Conservation (phyloP, 495 filamentous ascomycete species). For the Sordaria brevicollis region DNA sequence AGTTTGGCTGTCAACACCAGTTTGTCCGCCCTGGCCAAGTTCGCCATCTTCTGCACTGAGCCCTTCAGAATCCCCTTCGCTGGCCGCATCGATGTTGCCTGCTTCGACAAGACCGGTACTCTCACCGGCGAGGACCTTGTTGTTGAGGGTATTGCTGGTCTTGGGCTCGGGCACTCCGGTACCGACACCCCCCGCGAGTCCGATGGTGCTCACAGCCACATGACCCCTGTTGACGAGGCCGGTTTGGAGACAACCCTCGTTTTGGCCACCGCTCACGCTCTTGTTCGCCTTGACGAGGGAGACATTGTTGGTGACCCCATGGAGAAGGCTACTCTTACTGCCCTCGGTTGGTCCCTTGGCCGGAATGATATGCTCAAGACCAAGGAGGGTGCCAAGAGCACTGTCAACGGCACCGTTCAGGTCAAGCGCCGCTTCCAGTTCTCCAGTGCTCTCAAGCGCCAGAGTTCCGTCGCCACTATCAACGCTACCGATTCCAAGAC, state of each 20-base stretch:
- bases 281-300: slow-evolving; percentile 93
- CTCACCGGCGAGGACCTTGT: slow-evolving; percentile 95
- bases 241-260: slow-evolving; percentile 81
- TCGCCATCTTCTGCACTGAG: slow-evolving; percentile 96
- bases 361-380: slow-evolving; percentile 73
- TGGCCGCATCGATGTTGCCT: slow-evolving; percentile 90
- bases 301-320: slow-evolving; percentile 97
- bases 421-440: slow-evolving; percentile 97
- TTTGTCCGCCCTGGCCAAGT: slow-evolving; percentile 86
- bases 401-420: slow-evolving; percentile 55
- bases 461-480: slow-evolving; percentile 85
- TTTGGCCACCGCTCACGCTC: slow-evolving; percentile 86
- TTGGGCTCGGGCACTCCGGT: slow-evolving; percentile 56
- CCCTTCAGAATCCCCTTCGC: slow-evolving; percentile 98
- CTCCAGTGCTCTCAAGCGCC: slow-evolving; percentile 89
- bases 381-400: slow-evolving; percentile 28
- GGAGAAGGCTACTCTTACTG: slow-evolving; percentile 88
- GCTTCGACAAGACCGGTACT: slow-evolving; percentile 98
- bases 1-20: slow-evolving; percentile 98
- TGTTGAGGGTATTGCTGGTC: slow-evolving; percentile 91
- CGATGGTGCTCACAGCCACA: slow-evolving; percentile 66
- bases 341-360: slow-evolving; percentile 84
- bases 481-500: slow-evolving; percentile 54
- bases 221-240: slow-evolving; percentile 54
- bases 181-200: slow-evolving; percentile 55